Evolutionary conservation across 2,329 filamentous ascomycete species (phyloP).

Genomic region (Neonectria punicea): DNA sequence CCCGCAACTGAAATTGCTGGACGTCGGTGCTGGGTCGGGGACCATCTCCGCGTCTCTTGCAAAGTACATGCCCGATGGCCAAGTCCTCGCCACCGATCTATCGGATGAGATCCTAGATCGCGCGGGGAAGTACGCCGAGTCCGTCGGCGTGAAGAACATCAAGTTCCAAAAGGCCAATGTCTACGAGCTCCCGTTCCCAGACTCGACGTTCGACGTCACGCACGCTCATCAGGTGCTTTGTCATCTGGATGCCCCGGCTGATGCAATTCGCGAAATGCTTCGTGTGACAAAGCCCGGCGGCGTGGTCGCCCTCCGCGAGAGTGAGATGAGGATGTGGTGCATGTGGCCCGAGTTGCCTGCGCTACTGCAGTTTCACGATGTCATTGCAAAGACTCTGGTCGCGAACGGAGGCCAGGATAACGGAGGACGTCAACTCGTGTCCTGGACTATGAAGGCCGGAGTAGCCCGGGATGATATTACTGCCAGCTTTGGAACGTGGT

Average conservation of each 20-base stretch:
- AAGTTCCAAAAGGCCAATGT: conserved; percentile 43
- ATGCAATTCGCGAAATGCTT: conserved; percentile 53
- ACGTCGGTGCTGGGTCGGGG: conserved; percentile 61
- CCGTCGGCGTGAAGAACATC: conserved; percentile 41
- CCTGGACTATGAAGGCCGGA: conserved; percentile 43
- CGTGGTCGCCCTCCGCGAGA: conserved; percentile 51
- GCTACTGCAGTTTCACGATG: conserved; percentile 39
- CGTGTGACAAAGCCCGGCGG: conserved; percentile 57
- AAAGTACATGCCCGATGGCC: conserved; percentile 52
- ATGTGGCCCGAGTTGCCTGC: conserved; percentile 43
- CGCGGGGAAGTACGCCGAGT: conserved; percentile 37
- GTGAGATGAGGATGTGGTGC: conserved; percentile 45
- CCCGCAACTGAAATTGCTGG: conserved; percentile 53
- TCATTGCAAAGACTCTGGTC: conserved; percentile 31
- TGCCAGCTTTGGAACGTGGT: conserved; percentile 45
- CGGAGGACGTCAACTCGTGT: conserved; percentile 43
- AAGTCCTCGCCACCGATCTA: conserved; percentile 47
- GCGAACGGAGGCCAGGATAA: conserved; percentile 42
- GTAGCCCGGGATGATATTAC: conserved; percentile 35
- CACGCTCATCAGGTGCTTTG: conserved; percentile 56
- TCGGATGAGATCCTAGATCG: conserved; percentile 46
- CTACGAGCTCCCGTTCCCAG: conserved; percentile 50
- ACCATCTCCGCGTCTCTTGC: conserved; percentile 59
- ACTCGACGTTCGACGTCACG: conserved; percentile 55
- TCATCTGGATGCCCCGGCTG: conserved; percentile 50